phyloP scores from a whole-genome alignment of 495 filamentous ascomycete genomes.

The Penicillium ochrochloron region DNA sequence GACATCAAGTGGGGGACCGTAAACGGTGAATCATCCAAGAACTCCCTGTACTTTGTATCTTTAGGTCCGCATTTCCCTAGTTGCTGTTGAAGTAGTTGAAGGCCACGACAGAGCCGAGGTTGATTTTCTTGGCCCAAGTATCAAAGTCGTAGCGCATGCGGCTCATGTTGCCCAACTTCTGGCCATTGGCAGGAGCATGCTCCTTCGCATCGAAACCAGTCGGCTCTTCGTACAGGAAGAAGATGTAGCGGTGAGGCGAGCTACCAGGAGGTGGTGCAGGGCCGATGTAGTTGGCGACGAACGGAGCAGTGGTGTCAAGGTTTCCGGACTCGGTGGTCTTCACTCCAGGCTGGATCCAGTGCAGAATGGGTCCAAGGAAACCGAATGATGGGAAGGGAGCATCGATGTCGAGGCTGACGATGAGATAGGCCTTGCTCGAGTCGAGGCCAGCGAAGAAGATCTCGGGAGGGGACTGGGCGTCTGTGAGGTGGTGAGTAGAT shows the following conservation, averaged over 20 bases:
- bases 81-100: conserved; percentile 58
- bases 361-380: conserved; percentile 46
- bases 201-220: conserved; percentile 48
- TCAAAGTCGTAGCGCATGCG: conserved; percentile 59
- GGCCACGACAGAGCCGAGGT: conserved; percentile 54
- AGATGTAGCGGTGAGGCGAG: conserved; percentile 59
- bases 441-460: conserved; percentile 32
- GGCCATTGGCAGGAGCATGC: conserved; percentile 47
- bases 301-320: conserved; percentile 30
- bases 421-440: conserved; percentile 45
- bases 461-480: conserved; percentile 36
- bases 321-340: conserved; percentile 29
- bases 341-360: conserved; percentile 55
- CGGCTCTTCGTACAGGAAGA: conserved; percentile 63
- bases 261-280: conserved; percentile 57
- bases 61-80: conserved; percentile 16
- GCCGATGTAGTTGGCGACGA: conserved; percentile 52
- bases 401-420: conserved; percentile 55
- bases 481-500: conserved; percentile 24
- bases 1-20: not conserved
- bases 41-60: not conserved
- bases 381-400: conserved; percentile 55
- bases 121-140: conserved; percentile 49
- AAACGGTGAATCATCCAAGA: not conserved
- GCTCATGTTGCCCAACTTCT: conserved; percentile 41